Conservation (phyloP, 2,329 filamentous ascomycete genomes). For the Dactylellina haptotyla region DNA sequence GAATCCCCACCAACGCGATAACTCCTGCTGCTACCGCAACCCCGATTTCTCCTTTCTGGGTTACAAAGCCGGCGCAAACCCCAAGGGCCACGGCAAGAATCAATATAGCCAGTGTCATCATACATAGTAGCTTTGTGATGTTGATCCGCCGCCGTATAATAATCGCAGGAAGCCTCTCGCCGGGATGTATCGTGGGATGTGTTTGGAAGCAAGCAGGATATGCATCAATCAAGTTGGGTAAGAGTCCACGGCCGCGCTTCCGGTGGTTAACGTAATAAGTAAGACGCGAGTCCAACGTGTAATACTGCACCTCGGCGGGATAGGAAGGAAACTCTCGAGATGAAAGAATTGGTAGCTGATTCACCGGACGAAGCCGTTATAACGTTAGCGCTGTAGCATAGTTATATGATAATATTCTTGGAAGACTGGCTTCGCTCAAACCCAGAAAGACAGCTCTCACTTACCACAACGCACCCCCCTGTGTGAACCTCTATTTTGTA, state of each 20-base stretch:
- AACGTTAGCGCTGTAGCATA: no score
- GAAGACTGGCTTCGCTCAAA: no score
- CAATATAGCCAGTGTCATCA: not conserved
- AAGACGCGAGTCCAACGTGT: not conserved
- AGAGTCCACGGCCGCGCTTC: not conserved
- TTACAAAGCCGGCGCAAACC: not conserved
- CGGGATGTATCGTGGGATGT: not conserved
- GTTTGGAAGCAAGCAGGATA: slow-evolving; percentile 6
- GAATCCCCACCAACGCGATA: not conserved
- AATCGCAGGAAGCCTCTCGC: not conserved
- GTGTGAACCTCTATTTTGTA: not conserved
- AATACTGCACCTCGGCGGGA: not conserved
- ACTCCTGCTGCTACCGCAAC: not conserved
- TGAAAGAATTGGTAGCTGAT: not conserved
- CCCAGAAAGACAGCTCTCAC: no score
- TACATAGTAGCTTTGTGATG: not conserved
- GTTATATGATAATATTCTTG: no score
- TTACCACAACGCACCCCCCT: not conserved
- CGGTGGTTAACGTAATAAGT: slow-evolving; percentile 3
- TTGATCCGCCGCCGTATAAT: not conserved
- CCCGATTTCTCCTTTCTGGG: slow-evolving; percentile 1
- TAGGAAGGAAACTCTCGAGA: not conserved
- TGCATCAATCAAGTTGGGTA: not conserved
- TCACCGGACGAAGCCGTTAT: not conserved
- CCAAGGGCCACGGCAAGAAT: not conserved